A percentile compares a stretch with the other conserved stretches of the same genome.
phyloP scores from a whole-genome alignment of 495 filamentous ascomycete species.

The Haplographium delicatum region DNA sequence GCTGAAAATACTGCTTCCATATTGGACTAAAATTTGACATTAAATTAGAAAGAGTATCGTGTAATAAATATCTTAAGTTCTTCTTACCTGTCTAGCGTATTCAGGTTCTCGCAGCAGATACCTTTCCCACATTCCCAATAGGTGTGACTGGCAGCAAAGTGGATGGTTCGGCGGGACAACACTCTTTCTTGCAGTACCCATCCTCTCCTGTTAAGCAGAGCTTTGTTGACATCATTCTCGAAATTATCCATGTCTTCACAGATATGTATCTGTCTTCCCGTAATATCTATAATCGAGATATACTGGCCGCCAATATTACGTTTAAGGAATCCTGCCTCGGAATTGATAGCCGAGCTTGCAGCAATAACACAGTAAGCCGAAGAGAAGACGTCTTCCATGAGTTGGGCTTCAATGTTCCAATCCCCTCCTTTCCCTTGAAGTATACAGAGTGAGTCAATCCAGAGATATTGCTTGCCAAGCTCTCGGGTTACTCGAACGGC shows the following conservation, averaged over 20 bases:
- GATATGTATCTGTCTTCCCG: neutral
- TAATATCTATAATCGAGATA: neutral
- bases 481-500: slow-evolving; percentile 8
- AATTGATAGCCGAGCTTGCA: slow-evolving; percentile 19
- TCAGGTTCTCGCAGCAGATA: slow-evolving; percentile 28
- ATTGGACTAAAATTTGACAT: slow-evolving; percentile 3
- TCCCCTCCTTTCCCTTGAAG: slow-evolving; percentile 16
- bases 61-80: neutral
- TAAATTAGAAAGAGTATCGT: neutral
- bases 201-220: slow-evolving; percentile 27
- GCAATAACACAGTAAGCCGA: slow-evolving; percentile 21
- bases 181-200: slow-evolving; percentile 19
- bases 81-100: slow-evolving; percentile 6
- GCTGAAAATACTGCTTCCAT: slow-evolving; percentile 27
- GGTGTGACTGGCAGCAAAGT: slow-evolving; percentile 9
- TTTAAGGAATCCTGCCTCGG: slow-evolving; percentile 18
- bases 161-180: slow-evolving; percentile 8
- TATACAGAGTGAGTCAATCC: slow-evolving; percentile 21
- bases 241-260: slow-evolving; percentile 31
- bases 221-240: slow-evolving; percentile 28
- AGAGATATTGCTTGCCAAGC: slow-evolving; percentile 3
- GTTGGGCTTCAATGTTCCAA: slow-evolving; percentile 13
- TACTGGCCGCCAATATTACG: neutral
- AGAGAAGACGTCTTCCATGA: slow-evolving; percentile 21
- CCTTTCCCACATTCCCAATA: slow-evolving; percentile 28